Evolutionary conservation across 768 basidiomycete genomes (phyloP), one percentile per base, ranked within the genome.

Genomic region (Holtermannia corniformis): DNA sequence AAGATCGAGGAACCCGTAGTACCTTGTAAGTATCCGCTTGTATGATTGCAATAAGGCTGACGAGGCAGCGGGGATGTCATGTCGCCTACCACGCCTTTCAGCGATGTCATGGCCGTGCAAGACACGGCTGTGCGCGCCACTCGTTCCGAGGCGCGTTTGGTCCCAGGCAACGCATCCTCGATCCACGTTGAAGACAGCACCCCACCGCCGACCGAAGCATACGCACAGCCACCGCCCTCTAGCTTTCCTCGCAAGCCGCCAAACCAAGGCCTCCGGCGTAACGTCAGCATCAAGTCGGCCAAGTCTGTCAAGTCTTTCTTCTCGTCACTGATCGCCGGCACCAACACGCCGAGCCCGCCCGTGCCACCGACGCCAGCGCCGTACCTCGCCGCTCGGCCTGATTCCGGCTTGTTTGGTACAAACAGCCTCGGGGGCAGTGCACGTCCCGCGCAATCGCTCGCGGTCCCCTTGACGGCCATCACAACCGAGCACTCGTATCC

Each of bases 291-390:
- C 51, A 65, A 62, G 42, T 62, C 61, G 2, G 61, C 57, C 42
- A 59, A 59, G 41, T 62, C 65, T 1, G 50, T 62, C 42, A 44
- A 57, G 44, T 65, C 63, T 2, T 65, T 65, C 56, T 65, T 65
- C 49, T 63, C 66, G 13, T 45, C 50, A 2, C 47, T 68, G 14
- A 32, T 64, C 4, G 54, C 47, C 23, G 40, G 40, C 26, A 40
- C 42, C 26, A 27, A 28, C 26, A 20, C 47, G 4, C 25, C 37
- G 3, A 46, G 4, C 40, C 23, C 51, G 27, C 16, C 52, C 43
- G 20, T 50, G 22, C 21, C 49, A 3, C 41, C 53, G 7, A 14
- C 40, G 13, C 55, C 55, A 10, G 50, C 54, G n/a, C n/a, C n/a
- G n/a, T n/a, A n/a, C n/a, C n/a, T n/a, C n/a, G 32, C 32, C 32